These are phyloP conservation scores for Hypoxylon lienhwacheense DNA, from an alignment of 495 filamentous ascomycete genomes.

Conservation along the genomic window DNA sequence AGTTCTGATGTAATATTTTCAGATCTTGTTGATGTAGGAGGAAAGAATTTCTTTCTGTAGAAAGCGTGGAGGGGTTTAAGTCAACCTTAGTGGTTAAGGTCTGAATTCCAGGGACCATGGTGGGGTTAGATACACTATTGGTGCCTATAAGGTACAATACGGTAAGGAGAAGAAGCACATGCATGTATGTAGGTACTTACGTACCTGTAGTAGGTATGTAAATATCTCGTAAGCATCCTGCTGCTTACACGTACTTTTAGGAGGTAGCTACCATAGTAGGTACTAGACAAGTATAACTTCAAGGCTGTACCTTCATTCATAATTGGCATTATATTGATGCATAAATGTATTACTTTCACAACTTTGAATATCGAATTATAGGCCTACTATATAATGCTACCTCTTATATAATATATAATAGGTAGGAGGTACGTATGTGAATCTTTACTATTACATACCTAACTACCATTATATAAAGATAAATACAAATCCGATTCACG, in stretches of 20 bases:
- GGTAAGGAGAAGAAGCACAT: no score
- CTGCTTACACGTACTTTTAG: background rate
- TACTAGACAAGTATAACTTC: background rate
- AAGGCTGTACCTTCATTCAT: background rate
- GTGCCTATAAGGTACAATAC: no score
- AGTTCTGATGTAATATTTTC: conserved; percentile 13
- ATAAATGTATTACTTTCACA: no score
- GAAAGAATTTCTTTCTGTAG: background rate
- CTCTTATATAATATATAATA: no score
- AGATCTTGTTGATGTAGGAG: conserved; percentile 31
- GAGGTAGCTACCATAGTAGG: background rate
- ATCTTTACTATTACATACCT: no score
- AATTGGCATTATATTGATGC: no score
- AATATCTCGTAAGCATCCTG: conserved; percentile 20
- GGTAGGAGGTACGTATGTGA: no score
- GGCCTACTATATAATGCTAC: background rate
- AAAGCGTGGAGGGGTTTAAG: conserved; percentile 2
- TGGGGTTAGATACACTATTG: conserved; percentile 20
- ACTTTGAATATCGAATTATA: background rate
- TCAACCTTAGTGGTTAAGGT: no score
- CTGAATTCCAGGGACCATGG: conserved; percentile 17
- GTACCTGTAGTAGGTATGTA: no score
- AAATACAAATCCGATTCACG: no score
- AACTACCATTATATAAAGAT: no score
- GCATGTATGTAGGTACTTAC: no score